A percentile compares a stretch with the other conserved stretches of the same genome.
Evolutionary conservation across 2,329 filamentous ascomycete genomes (phyloP).

Genomic region (Phyllosticta ampelicida): DNA sequence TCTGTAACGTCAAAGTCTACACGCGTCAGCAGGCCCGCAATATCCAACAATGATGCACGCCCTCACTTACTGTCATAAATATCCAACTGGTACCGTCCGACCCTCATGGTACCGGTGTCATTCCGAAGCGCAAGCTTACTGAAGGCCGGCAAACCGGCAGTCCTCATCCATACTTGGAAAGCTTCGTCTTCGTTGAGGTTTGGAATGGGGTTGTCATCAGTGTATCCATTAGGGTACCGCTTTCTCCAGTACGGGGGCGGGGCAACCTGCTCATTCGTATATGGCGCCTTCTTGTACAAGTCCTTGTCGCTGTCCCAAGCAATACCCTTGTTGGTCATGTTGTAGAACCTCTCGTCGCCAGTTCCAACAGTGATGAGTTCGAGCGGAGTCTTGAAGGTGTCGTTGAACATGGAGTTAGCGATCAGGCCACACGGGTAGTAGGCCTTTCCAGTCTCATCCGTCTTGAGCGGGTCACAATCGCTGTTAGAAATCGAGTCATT

Average conservation of each 20-base stretch:
- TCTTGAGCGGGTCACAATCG: slow-evolving; percentile 62
- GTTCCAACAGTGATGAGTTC: slow-evolving; percentile 42
- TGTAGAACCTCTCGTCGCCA: slow-evolving; percentile 44
- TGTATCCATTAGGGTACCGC: slow-evolving; percentile 60
- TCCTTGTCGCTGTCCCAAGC: slow-evolving; percentile 78
- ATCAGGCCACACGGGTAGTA: slow-evolving; percentile 95
- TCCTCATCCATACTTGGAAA: slow-evolving; percentile 99
- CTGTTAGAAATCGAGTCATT: slow-evolving; percentile 52
- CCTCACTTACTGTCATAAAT: slow-evolving; percentile 63
- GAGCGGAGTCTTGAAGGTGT: slow-evolving; percentile 63
- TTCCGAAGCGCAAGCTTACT: slow-evolving; percentile 88
- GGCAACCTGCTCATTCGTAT: slow-evolving; percentile 53
- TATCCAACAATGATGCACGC: not conserved
- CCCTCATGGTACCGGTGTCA: slow-evolving; percentile 54
- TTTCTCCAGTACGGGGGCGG: slow-evolving; percentile 80
- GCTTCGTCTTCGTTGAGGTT: slow-evolving; percentile 65
- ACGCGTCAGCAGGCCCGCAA: slow-evolving; percentile 15
- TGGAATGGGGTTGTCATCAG: slow-evolving; percentile 52
- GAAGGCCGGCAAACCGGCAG: slow-evolving; percentile 84
- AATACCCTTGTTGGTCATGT: slow-evolving; percentile 68
- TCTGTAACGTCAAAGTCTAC: slow-evolving; percentile 68
- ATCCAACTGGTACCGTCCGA: slow-evolving; percentile 64
- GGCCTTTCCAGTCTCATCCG: slow-evolving; percentile 44
- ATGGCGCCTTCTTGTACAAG: slow-evolving; percentile 62
- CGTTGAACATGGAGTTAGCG: slow-evolving; percentile 95